Base-by-base conservation (phyloP, 2,329 filamentous ascomycete species). In the Bertia moriformis region DNA sequence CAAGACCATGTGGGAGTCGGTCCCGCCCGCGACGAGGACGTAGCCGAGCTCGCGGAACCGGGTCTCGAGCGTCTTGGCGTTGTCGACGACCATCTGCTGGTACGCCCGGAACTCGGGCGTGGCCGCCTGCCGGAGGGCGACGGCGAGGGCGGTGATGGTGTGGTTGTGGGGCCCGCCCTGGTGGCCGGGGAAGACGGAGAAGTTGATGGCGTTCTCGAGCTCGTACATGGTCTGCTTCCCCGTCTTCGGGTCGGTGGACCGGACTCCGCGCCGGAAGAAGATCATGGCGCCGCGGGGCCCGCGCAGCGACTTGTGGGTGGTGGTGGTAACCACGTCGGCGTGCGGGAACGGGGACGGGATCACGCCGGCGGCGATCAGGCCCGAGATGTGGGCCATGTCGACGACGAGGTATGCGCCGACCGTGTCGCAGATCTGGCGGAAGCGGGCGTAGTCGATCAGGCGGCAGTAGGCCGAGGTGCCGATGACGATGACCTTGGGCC, bases 111-210 rank as follows among this genome's bases (percentile, higher is more conserved):
- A 98, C 49, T 96, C 89, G 40, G 82, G 77, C 39, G 76, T 80
- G 50, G 86, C 78, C 18, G 91, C 89, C 68, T 98, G 91, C 68
- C 94, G 88, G 47, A 98, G 72, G 35, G 91, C 91, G 42, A 98
- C 91, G 24, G 91, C 80, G 45, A 98, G 73, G 38, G 91, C 91
- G 45, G 89, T 96, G 66, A 98, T 98, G 58, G 91, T 98, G 76
- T 98, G 91, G 71, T 98, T 98, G 73, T 98, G 91, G 39, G 91
- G 91, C 20, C 91, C 91, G 56, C 91, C 91, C 68, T 98, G 91
- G 69, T 98, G 91, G 44, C 91, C 91, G 41, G 91, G 91, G 77
- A 98, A 98, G 59, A 98, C 91, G 42, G 91, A 96, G 62, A 93
- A 88, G 70, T 98, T 98, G 71, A 98, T 98, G 41, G 87, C 84